Base-by-base conservation (phyloP, 1,139 yeast genomes). In the Saccharomyces hybrid region DNA sequence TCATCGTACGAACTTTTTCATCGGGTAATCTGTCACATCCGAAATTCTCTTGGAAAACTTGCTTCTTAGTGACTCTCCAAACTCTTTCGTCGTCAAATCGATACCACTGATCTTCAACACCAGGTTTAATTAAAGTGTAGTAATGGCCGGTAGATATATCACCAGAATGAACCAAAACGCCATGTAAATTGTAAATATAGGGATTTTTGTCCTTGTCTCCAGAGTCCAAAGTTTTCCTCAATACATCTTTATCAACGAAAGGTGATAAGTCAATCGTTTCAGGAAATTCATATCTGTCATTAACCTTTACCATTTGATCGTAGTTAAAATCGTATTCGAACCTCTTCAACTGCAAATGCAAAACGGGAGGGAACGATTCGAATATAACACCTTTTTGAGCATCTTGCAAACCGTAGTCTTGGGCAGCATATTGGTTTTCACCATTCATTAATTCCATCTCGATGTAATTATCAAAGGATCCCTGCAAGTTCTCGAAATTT, bases 361-460 rank as follows among this genome's bases (percentile, higher is more conserved):
- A 75, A 6, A 93, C 97, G 0, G 96, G 91, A 3, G 99, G 99
- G 68, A 93, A 87, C 7, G 83, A 80, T 67, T 87, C 85, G 68
- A 93, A 93, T 0, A 89, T 89, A 7, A 93, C 99, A 62, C 99
- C 99, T 72, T 93, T 93, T 64, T 87, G 87, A 13, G 99, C 99
- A 71, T 90, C 98, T 72, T 93, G 99, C 55, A 90, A 78, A 0
- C 99, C 99, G 66, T 73, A 84, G 49, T 87, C 96, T 47, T 91
- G 91, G 0, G 99, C 98, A 60, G 87, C 93, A 70, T 93, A 93
- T 72, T 90, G 95, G 70, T 93, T 93, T 67, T 95, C 99, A 32
- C 98, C 99, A 59, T 88, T 87, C 66, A 93, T 77, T 73, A 88
- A 79, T 72, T 93, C 99, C 47, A 86, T 84, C 63, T 89, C 96